These are phyloP conservation scores for Luvunga scandens DNA, from an alignment of 345 rosid genomes.

Conservation along the genomic window DNA sequence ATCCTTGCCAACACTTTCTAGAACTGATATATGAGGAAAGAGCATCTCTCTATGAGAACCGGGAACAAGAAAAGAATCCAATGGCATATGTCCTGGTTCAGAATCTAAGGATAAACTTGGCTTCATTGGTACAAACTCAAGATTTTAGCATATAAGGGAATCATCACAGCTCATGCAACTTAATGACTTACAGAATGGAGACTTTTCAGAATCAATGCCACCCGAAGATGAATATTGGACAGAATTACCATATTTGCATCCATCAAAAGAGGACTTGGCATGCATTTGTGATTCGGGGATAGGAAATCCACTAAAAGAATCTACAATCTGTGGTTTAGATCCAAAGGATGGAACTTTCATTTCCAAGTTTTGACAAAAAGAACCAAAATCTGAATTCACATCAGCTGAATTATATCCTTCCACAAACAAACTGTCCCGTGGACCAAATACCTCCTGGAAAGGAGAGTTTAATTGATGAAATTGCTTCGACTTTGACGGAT, in stretches of 20 bases:
- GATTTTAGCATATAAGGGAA: constrained; percentile 30
- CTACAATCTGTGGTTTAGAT: constrained; percentile 25
- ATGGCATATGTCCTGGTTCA: constrained; percentile 14
- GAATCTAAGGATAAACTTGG: constrained; percentile 28
- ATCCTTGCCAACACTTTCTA: constrained; percentile 30
- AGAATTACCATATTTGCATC: constrained; percentile 12
- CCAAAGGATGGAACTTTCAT: constrained; percentile 18
- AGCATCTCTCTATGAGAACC: constrained; percentile 28
- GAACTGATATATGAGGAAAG: constrained; percentile 31
- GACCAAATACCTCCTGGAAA: constrained; percentile 27
- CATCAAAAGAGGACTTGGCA: constrained; percentile 15
- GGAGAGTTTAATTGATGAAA: constrained; percentile 23
- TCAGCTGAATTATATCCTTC: constrained; percentile 36
- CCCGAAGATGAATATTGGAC: constrained; percentile 19
- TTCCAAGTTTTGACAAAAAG: constrained; percentile 22
- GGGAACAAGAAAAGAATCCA: constrained; percentile 30
- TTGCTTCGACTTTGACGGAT: constrained; percentile 27
- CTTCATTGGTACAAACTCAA: constrained; percentile 27
- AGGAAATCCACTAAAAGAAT: constrained; percentile 18
- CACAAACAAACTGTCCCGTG: constrained; percentile 23
- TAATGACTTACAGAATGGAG: constrained; percentile 19
- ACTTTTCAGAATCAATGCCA: constrained; percentile 22
- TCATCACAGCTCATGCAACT: constrained; percentile 13
- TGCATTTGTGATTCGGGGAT: constrained; percentile 15
- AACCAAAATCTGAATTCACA: constrained; percentile 27